Evolutionary conservation across 257 asterid species (phyloP).

Genomic region (Echites panduratus): DNA sequence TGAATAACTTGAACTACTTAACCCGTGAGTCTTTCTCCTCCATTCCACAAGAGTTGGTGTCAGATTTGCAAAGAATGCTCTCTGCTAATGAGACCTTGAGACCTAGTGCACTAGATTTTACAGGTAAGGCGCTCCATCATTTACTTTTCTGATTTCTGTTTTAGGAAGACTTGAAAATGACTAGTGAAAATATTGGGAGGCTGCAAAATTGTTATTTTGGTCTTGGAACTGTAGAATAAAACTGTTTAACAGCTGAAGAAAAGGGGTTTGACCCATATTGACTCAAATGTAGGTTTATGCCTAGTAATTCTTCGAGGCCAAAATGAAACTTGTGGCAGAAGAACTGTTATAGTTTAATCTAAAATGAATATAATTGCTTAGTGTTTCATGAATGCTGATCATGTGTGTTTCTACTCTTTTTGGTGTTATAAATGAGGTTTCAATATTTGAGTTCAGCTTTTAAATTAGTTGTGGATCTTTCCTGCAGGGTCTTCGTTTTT

Average conservation of each 20-base stretch:
- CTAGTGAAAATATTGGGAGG: not conserved
- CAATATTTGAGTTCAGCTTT: not conserved
- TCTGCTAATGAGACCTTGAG: slow-evolving; percentile 65
- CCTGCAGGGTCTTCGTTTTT: slow-evolving; percentile 90
- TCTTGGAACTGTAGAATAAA: not conserved
- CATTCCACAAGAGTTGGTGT: slow-evolving; percentile 73
- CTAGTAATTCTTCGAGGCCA: not conserved
- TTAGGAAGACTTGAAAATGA: not conserved
- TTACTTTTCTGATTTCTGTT: not conserved
- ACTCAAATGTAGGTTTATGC: not conserved
- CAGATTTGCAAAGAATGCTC: slow-evolving; percentile 82
- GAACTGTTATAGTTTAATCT: not conserved
- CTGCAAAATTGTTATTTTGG: not conserved
- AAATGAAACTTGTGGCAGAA: not conserved
- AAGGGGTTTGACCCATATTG: not conserved
- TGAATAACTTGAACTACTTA: slow-evolving; percentile 82
- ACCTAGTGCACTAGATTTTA: slow-evolving; percentile 86
- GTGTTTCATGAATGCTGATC: not conserved
- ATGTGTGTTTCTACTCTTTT: not conserved
- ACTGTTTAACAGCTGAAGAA: not conserved
- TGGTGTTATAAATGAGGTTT: not conserved
- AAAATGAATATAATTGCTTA: not conserved
- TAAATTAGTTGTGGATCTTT: not conserved
- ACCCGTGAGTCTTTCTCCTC: slow-evolving; percentile 71
- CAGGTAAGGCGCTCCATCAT: slow-evolving; percentile 37